Evolutionary conservation across 768 basidiomycete species (phyloP).

Genomic region (Russula ochroleuca): DNA sequence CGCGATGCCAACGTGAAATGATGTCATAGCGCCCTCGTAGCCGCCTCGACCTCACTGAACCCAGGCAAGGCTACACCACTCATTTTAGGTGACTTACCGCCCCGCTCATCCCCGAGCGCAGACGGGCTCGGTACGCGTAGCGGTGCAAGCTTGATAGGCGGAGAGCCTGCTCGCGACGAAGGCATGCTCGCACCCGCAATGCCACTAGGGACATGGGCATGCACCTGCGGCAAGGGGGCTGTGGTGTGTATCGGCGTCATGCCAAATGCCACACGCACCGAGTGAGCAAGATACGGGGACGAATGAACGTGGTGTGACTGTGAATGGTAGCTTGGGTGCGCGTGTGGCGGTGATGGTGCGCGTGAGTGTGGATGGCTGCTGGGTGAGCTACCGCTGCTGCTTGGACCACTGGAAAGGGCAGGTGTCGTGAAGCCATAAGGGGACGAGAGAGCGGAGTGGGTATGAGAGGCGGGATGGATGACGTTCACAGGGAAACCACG

Average conservation of each 20-base stretch:
- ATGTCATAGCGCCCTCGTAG: conserved; percentile 22
- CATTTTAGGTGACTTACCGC: conserved; percentile 21
- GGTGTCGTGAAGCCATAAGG: conserved; percentile 46
- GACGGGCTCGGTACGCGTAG: conserved; percentile 46
- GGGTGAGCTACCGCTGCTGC: conserved; percentile 61
- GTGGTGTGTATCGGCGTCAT: conserved; percentile 75
- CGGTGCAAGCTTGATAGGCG: conserved; percentile 70
- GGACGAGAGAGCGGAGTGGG: conserved; percentile 32
- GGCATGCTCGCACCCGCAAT: conserved; percentile 37
- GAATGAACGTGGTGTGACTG: conserved; percentile 21
- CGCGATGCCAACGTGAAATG: conserved; percentile 2
- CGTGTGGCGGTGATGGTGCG: conserved; percentile 52
- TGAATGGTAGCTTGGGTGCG: conserved; percentile 30
- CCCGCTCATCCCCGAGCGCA: conserved; percentile 23
- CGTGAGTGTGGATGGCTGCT: conserved; percentile 51
- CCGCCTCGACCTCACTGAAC: conserved; percentile 35
- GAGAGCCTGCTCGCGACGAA: conserved; percentile 57
- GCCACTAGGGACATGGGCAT: conserved; percentile 13
- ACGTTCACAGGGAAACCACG: conserved; percentile 26
- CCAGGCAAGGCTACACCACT: conserved; percentile 32
- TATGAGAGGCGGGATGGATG: conserved; percentile 27
- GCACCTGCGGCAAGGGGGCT: conserved; percentile 35
- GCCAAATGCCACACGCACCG: conserved; percentile 82
- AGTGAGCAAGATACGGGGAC: conserved; percentile 60
- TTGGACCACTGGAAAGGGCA: conserved; percentile 59